These are phyloP conservation scores for Penicillium ochrochloron DNA, from an alignment of 495 filamentous ascomycete genomes.

Conservation along the genomic window DNA sequence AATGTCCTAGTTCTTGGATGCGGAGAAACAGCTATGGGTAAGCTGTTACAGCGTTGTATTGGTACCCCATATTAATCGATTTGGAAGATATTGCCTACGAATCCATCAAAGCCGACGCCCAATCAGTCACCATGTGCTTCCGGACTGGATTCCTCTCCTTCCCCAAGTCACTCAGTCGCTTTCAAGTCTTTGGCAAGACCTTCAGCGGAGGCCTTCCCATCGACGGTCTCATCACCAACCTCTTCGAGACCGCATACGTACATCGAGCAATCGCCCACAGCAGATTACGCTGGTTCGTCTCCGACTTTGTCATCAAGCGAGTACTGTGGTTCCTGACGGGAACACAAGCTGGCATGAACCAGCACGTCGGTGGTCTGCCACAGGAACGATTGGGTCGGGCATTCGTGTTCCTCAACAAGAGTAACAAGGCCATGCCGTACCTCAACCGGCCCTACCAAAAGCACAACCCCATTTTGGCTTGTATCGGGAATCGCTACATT, in stretches of 20 bases:
- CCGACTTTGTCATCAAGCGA: constrained; percentile 24
- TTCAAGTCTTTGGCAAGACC: constrained; percentile 23
- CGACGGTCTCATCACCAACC: constrained; percentile 25
- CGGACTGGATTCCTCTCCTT: constrained; percentile 26
- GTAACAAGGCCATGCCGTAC: constrained; percentile 28
- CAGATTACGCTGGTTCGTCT: constrained; percentile 22
- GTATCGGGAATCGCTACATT: constrained; percentile 24
- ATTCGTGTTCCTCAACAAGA: constrained; percentile 27
- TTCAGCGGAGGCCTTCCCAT: constrained; percentile 25
- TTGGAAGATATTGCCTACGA: constrained; percentile 26
- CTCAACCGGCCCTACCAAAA: constrained; percentile 24
- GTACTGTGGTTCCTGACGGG: constrained; percentile 25
- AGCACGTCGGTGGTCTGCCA: constrained; percentile 23
- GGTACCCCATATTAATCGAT: background rate
- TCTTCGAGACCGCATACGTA: constrained; percentile 26
- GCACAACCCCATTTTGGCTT: constrained; percentile 20
- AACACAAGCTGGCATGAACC: constrained; percentile 26
- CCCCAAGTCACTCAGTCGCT: constrained; percentile 25
- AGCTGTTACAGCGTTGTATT: background rate
- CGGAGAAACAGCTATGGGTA: constrained; percentile 28
- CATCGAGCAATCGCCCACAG: constrained; percentile 23
- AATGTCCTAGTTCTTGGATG: constrained; percentile 23
- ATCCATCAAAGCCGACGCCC: constrained; percentile 25
- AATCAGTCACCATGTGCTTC: constrained; percentile 27
- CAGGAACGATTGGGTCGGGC: constrained; percentile 20